Conservation (phyloP, 2,329 filamentous ascomycete genomes). For the Plenodomus biglobosus region DNA sequence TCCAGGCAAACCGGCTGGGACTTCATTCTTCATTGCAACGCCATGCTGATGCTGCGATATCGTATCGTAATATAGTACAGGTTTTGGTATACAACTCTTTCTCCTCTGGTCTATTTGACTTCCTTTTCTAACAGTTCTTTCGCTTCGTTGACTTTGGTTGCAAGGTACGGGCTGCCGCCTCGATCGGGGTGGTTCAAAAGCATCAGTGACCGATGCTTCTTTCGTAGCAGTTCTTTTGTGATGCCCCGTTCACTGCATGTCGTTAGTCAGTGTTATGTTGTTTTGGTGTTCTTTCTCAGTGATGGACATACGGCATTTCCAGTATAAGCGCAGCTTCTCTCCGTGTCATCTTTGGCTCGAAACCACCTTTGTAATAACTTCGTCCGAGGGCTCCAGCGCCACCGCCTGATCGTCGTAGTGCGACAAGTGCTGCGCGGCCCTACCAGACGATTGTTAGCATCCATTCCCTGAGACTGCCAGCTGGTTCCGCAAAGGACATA, state of each 20-base stretch:
- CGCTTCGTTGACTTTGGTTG: constrained; percentile 97
- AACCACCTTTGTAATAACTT: constrained; percentile 98
- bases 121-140: constrained; percentile 92
- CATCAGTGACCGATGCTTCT: constrained; percentile 94
- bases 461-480: background rate
- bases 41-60: constrained; percentile 25
- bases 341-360: constrained; percentile 91
- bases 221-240: constrained; percentile 91
- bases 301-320: constrained; percentile 73
- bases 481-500: background rate
- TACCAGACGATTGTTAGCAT: constrained; percentile 44
- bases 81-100: constrained; percentile 18
- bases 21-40: constrained; percentile 14
- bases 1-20: background rate
- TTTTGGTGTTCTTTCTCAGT: background rate
- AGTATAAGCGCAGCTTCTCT: constrained; percentile 89
- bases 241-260: constrained; percentile 73
- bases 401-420: constrained; percentile 74
- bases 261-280: constrained; percentile 3
- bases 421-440: constrained; percentile 91
- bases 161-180: constrained; percentile 92
- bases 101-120: constrained; percentile 25
- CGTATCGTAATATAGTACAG: constrained; percentile 26
- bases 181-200: constrained; percentile 97
- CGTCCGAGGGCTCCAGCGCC: constrained; percentile 77